phyloP scores from a whole-genome alignment of 2,329 filamentous ascomycete genomes.

The Venturia oleaginea region DNA sequence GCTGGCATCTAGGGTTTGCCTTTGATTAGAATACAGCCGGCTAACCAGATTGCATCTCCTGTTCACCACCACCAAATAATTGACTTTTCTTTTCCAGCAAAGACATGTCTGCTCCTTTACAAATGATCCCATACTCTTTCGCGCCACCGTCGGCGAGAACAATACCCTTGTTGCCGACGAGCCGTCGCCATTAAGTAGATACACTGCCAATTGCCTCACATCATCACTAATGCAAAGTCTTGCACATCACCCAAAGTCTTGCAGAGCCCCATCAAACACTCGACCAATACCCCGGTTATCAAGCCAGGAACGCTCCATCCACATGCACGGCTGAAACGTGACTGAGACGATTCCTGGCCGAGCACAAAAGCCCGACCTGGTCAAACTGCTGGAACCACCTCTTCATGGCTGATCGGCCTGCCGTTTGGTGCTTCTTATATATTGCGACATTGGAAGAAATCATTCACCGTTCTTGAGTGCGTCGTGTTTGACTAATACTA shows the following conservation, averaged over 20 bases:
- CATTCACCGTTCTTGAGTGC: background rate
- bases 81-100: background rate
- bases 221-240: background rate
- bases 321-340: background rate
- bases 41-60: background rate
- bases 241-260: background rate
- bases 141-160: background rate
- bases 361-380: background rate
- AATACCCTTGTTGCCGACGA: background rate
- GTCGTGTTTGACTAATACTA: background rate
- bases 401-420: background rate
- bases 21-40: background rate
- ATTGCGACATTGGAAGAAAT: background rate
- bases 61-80: background rate
- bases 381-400: background rate
- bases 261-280: background rate
- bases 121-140: background rate
- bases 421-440: background rate
- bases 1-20: slow-evolving; percentile 1
- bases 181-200: background rate
- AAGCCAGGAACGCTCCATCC: slow-evolving; percentile 3
- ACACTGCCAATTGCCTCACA: background rate
- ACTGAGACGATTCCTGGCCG: background rate
- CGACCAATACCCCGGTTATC: background rate
- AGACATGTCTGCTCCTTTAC: background rate